phyloP scores from a whole-genome alignment of 768 basidiomycete genomes.

The Polyporus arcularius region DNA sequence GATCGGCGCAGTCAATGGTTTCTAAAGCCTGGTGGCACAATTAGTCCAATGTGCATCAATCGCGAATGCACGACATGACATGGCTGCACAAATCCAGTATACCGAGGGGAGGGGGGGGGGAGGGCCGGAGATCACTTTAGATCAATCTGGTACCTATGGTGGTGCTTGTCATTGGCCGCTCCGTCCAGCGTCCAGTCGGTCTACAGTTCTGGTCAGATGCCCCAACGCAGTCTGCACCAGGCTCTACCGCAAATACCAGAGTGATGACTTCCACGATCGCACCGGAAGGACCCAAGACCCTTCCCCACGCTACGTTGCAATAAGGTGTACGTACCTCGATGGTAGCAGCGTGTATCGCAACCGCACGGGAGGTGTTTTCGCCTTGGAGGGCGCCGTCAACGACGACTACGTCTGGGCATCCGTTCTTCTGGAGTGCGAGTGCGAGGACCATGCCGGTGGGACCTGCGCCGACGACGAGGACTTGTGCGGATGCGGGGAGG shows the following conservation, averaged over 20 bases:
- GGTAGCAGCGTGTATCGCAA: conserved; percentile 52
- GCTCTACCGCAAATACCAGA: background rate
- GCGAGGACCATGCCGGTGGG: conserved; percentile 50
- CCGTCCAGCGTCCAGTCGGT: too few species aligned
- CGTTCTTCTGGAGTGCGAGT: conserved; percentile 45
- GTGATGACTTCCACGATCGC: background rate
- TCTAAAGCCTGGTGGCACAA: conserved; percentile 45
- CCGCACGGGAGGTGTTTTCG: conserved; percentile 43
- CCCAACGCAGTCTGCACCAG: too few species aligned
- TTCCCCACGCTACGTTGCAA: conserved; percentile 39
- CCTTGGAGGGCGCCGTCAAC: conserved; percentile 42
- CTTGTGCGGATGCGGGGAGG: conserved; percentile 38
- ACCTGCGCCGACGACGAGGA: conserved; percentile 54
- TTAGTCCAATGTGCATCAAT: conserved; percentile 1
- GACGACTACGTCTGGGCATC: conserved; percentile 42
- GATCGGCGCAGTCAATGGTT: conserved; percentile 42
- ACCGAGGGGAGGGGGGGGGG: too few species aligned
- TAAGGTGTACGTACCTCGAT: conserved; percentile 45
- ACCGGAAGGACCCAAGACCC: conserved; percentile 46
- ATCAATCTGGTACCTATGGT: too few species aligned
- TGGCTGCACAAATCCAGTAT: too few species aligned
- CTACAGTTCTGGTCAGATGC: too few species aligned
- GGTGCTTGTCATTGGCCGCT: too few species aligned
- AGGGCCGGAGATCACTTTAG: too few species aligned
- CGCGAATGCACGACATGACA: too few species aligned